Evolutionary conservation across 2,329 filamentous ascomycete species (phyloP).

Genomic region (Neopestalotiopsis sp.): DNA sequence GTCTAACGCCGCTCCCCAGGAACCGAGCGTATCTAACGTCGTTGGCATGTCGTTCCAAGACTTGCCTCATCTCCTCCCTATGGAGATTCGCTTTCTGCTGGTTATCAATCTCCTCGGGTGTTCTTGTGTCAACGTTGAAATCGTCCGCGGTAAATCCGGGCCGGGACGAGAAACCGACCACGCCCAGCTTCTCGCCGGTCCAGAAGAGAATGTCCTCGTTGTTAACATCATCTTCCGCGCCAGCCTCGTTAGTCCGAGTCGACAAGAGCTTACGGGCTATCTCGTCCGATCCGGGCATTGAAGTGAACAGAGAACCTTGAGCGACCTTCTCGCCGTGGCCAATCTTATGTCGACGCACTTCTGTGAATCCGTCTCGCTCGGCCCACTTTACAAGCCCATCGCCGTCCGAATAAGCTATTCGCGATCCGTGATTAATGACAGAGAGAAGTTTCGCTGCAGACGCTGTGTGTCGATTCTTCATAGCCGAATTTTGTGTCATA

Average conservation of each 20-base stretch:
- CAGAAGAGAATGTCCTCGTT: constrained; percentile 79
- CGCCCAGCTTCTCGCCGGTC: constrained; percentile 85
- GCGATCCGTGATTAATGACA: constrained; percentile 80
- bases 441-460: constrained; percentile 82
- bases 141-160: constrained; percentile 55
- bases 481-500: constrained; percentile 53
- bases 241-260: constrained; percentile 47
- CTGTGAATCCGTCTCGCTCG: constrained; percentile 78
- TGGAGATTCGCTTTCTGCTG: constrained; percentile 67
- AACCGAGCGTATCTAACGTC: constrained; percentile 77
- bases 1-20: constrained; percentile 57
- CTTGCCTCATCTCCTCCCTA: constrained; percentile 73
- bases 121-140: constrained; percentile 53
- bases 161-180: constrained; percentile 67
- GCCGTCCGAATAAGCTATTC: constrained; percentile 83
- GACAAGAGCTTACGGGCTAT: constrained; percentile 82
- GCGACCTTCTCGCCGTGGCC: constrained; percentile 58
- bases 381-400: constrained; percentile 89
- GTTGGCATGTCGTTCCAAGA: constrained; percentile 78
- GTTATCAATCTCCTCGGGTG: constrained; percentile 52
- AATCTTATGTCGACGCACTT: constrained; percentile 60
- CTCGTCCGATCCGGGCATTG: constrained; percentile 65
- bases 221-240: constrained; percentile 40
- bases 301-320: constrained; percentile 56
- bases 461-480: constrained; percentile 84